Evolutionary conservation across 1,284 basidiomycete genomes (phyloP).

Genomic region (Fomitiporia mediterranea): DNA sequence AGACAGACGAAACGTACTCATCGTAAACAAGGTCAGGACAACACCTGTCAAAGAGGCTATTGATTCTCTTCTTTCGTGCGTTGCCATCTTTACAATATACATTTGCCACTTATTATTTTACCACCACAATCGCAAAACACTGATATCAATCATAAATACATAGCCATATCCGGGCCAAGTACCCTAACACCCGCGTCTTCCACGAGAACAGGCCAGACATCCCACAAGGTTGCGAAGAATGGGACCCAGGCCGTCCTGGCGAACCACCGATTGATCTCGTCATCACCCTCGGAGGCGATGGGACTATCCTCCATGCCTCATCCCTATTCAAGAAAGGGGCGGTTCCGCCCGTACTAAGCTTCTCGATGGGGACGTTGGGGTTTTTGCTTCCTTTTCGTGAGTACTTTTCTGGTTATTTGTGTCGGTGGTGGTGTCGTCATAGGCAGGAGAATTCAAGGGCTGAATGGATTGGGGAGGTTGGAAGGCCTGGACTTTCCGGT

Average conservation of each 20-base stretch:
- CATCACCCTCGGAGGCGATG: constrained; percentile 91
- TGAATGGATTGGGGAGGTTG: too few species aligned
- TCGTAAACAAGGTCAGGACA: constrained; percentile 74
- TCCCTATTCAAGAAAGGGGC: constrained; percentile 85
- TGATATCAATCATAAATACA: neutral
- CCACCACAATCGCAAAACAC: too few species aligned
- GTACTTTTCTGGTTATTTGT: too few species aligned
- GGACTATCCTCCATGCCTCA: constrained; percentile 92
- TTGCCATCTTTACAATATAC: constrained; percentile 11
- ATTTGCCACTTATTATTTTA: neutral
- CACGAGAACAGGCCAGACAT: constrained; percentile 70
- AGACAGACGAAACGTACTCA: constrained; percentile 44
- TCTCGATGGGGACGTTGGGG: constrained; percentile 94
- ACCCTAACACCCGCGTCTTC: constrained; percentile 71
- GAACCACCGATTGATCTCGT: constrained; percentile 73
- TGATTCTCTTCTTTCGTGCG: constrained; percentile 62
- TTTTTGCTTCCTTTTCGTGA: constrained; percentile 92
- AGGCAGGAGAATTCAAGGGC: too few species aligned
- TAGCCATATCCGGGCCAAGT: constrained; percentile 60
- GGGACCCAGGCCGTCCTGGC: constrained; percentile 46
- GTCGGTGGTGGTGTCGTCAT: too few species aligned
- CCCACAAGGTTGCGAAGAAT: constrained; percentile 58
- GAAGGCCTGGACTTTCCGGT: too few species aligned
- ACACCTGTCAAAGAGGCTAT: constrained; percentile 71
- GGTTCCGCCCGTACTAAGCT: constrained; percentile 92